Conservation (phyloP, 257 asterid genomes). For the Misopates orontium region DNA sequence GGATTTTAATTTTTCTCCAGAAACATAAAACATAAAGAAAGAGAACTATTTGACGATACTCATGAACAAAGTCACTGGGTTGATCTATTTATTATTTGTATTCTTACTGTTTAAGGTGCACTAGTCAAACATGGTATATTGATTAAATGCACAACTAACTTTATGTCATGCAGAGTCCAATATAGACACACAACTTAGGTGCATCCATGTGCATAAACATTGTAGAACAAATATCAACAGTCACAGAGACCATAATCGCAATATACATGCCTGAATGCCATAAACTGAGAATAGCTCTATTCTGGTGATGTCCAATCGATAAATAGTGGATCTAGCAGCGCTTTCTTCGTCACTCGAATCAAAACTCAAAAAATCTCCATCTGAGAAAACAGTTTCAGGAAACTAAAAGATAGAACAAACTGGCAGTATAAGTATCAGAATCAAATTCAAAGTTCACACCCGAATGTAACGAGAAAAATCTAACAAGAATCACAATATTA, state of each 20-base stretch:
- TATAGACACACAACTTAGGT: neutral
- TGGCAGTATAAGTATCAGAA: conserved; percentile 24
- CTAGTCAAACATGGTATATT: neutral
- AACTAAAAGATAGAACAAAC: conserved; percentile 29
- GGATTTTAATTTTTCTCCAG: neutral
- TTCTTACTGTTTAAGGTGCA: neutral
- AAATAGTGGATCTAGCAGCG: conserved; percentile 54
- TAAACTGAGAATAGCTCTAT: conserved; percentile 68
- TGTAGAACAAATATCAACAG: conserved; percentile 11
- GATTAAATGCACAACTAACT: neutral
- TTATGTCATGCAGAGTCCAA: neutral
- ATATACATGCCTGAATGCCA: conserved; percentile 71
- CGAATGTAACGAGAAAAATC: conserved; percentile 11
- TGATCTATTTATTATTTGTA: neutral
- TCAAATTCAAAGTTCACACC: conserved; percentile 10
- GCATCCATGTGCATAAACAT: neutral
- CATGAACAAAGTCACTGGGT: neutral
- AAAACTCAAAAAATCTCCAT: conserved; percentile 47
- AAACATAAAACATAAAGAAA: neutral
- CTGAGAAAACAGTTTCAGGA: conserved; percentile 41
- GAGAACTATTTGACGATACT: conserved; percentile 9
- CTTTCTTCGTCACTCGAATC: conserved; percentile 40
- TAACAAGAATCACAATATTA: neutral
- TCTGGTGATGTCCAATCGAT: conserved; percentile 65
- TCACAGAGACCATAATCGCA: conserved; percentile 15